phyloP scores from a whole-genome alignment of 164 flowering plant species.

The Chloranthus sessilifolius region DNA sequence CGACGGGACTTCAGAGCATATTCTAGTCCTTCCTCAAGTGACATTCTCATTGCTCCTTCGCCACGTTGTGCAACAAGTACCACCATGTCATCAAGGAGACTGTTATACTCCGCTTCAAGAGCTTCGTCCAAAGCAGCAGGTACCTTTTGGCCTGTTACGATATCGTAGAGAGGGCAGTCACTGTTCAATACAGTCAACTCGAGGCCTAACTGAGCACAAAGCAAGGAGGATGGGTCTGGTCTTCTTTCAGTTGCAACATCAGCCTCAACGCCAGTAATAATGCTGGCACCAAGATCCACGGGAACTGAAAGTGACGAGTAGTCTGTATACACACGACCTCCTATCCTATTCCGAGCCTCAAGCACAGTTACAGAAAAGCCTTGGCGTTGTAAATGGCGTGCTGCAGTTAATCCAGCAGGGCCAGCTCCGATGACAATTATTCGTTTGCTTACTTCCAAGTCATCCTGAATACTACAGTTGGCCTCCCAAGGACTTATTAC shows the following conservation, averaged over 20 bases:
- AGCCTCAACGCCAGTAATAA: constrained; percentile 98
- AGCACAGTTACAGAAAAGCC: constrained; percentile 82
- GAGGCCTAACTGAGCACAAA: constrained; percentile 92
- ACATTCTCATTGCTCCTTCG: constrained; percentile 75
- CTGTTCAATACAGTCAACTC: constrained; percentile 89
- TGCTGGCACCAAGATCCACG: constrained; percentile 99
- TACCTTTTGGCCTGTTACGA: constrained; percentile 75
- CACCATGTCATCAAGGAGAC: constrained; percentile 92
- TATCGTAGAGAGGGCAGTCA: constrained; percentile 97
- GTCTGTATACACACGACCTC: constrained; percentile 96
- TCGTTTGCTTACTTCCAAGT: constrained; percentile 34
- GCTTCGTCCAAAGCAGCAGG: constrained; percentile 87
- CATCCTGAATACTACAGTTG: constrained; percentile 18
- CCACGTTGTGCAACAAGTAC: constrained; percentile 89
- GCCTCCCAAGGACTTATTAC: constrained; percentile 12
- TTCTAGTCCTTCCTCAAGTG: constrained; percentile 97
- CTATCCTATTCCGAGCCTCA: constrained; percentile 88
- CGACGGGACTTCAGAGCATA: constrained; percentile 80
- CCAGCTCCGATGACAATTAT: constrained; percentile 94
- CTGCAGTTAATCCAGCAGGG: constrained; percentile 96
- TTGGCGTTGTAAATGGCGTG: constrained; percentile 94
- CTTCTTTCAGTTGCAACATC: constrained; percentile 92
- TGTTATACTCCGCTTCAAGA: constrained; percentile 87
- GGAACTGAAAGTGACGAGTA: constrained; percentile 91
- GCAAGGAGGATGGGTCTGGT: constrained; percentile 93